Evolutionary conservation across 176 grass and related monocot genomes (phyloP).

Genomic region (Avena sativa): DNA sequence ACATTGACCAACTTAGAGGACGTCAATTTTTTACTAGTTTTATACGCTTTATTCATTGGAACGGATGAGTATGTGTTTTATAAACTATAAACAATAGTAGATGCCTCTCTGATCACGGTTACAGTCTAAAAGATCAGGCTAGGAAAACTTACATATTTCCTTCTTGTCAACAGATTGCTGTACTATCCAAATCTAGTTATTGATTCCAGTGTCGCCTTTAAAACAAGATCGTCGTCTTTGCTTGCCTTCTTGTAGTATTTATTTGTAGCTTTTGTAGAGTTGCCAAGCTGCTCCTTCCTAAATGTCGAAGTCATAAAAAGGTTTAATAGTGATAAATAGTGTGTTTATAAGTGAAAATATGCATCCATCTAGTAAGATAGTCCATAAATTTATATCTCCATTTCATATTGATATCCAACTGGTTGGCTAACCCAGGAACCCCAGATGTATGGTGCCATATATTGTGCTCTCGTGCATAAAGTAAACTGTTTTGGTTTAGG

Average conservation of each 20-base stretch:
- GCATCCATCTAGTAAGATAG: neutral
- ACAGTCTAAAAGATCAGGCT: neutral
- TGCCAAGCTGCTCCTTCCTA: constrained; percentile 68
- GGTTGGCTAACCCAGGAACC: neutral
- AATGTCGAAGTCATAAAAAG: neutral
- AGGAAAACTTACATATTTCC: neutral
- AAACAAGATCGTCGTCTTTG: constrained; percentile 63
- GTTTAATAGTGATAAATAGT: neutral
- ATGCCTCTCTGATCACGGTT: neutral
- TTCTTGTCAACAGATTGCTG: neutral
- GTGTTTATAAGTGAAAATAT: neutral
- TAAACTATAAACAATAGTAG: neutral
- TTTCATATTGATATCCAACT: neutral
- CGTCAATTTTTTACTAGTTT: no score
- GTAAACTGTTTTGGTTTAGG: neutral
- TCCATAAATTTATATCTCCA: neutral
- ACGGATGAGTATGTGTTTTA: neutral
- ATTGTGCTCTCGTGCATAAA: neutral
- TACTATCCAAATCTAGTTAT: constrained; percentile 39
- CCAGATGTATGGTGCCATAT: neutral
- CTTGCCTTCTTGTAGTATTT: constrained; percentile 27
- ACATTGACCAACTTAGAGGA: no score
- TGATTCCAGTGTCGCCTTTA: constrained; percentile 51
- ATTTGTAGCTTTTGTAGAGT: constrained; percentile 55
- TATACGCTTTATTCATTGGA: no score